Evolutionary conservation across 805 yeast genomes (phyloP), one percentile per base, ranked within the genome.

Genomic region (Candida gorgasii): DNA sequence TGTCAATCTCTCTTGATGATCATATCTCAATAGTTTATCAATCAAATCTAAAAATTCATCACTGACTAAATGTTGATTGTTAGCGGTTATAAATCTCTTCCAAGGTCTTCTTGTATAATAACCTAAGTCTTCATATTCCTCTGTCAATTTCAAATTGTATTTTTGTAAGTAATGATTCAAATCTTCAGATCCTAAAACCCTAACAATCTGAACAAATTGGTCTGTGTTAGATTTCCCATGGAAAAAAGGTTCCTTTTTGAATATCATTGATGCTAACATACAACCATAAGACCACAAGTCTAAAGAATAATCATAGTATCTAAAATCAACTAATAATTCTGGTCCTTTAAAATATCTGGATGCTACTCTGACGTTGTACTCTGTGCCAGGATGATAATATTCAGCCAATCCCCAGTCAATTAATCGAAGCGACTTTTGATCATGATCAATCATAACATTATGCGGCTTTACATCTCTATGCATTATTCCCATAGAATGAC

Each of bases 371-470:
- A 88, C 96, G 57, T 89, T 89, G 66, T 87, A 89, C 52, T 88
- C 95, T 38, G 85, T 86, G 4, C 92, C 93, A 2, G 86, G 84
- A 59, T 89, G 96, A 63, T 89, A 89, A 58, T 86, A 89, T 61
- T 89, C 97, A 6, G 96, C 96, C 47, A 89, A 68, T 12, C 97
- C 97, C 97, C 97, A 89, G 67, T 89, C 97, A 50, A 89, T 89
- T 43, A 89, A 76, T 53, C 92, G 76, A 56, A 89, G 67, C 30
- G 71, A 67, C 51, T 75, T 76, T 35, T 59, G 62, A 18, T 72
- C 67, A 47, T 89, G 96, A 64, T 89, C 96, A 52, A 89, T 89
- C 96, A 89, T 89, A 33, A 89, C 88, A 58, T 89, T 89, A 62
- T 89, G 96, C 8, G 96, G 96, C 61, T 89, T 89, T 39, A 89